These are phyloP conservation scores for Hyaloscypha finlandica DNA, from an alignment of 495 filamentous ascomycete genomes.

Conservation along the genomic window DNA sequence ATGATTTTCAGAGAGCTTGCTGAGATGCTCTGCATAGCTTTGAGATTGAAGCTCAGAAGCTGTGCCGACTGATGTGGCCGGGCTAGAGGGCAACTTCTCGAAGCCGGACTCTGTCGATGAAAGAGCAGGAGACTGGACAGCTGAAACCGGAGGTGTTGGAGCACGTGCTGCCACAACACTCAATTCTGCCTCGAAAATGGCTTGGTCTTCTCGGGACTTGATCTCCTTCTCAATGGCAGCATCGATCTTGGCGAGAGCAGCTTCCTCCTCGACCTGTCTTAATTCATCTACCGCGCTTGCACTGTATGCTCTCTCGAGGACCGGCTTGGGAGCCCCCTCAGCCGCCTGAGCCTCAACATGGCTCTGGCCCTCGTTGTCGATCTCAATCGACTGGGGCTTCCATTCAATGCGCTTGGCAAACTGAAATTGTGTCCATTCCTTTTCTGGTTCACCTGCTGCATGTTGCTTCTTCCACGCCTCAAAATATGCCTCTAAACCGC, in stretches of 20 bases:
- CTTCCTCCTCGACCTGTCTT: constrained; percentile 53
- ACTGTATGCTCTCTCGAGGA: constrained; percentile 47
- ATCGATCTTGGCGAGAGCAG: constrained; percentile 59
- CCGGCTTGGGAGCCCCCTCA: constrained; percentile 34
- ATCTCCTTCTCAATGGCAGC: constrained; percentile 67
- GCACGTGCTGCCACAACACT: constrained; percentile 31
- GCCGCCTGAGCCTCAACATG: constrained; percentile 38
- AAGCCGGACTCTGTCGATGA: constrained; percentile 30
- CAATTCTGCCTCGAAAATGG: constrained; percentile 33
- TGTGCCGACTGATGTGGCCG: constrained; percentile 40
- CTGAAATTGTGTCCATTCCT: constrained; percentile 90
- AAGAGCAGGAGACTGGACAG: constrained; percentile 24
- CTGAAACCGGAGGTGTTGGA: constrained; percentile 31
- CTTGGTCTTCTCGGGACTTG: constrained; percentile 32
- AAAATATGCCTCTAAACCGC: constrained; percentile 80
- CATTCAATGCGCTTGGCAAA: constrained; percentile 84
- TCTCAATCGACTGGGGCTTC: constrained; percentile 58
- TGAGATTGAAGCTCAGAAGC: constrained; percentile 61
- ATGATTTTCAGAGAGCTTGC: constrained; percentile 63
- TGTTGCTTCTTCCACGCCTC: constrained; percentile 82
- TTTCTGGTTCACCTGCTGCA: constrained; percentile 59
- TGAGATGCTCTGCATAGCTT: constrained; percentile 72
- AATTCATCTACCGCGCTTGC: constrained; percentile 57
- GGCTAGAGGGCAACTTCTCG: constrained; percentile 43
- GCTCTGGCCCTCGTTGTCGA: constrained; percentile 51